Conservation (phyloP, 2,329 filamentous ascomycete species). For the Knufia fluminis region DNA sequence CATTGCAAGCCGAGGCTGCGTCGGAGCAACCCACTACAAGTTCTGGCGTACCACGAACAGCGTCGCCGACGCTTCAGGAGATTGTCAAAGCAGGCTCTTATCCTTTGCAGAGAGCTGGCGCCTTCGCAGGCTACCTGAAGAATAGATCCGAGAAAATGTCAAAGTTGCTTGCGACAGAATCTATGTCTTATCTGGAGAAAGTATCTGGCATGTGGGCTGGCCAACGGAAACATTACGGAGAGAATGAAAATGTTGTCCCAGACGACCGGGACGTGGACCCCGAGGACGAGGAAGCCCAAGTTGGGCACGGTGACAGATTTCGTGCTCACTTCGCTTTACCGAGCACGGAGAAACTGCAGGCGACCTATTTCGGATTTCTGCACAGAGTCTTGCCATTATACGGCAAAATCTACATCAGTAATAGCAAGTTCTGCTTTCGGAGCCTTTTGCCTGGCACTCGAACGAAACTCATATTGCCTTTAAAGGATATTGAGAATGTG, state of each 20-base stretch:
- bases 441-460: conserved; percentile 80
- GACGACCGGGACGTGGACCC: conserved; percentile 53
- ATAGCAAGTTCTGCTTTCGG: conserved; percentile 81
- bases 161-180: conserved; percentile 72
- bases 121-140: conserved; percentile 73
- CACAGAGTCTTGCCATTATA: conserved; percentile 83
- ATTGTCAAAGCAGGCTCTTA: conserved; percentile 57
- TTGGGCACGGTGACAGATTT: conserved; percentile 58
- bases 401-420: conserved; percentile 91
- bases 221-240: conserved; percentile 78
- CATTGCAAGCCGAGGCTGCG: conserved; percentile 6
- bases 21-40: not conserved
- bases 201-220: conserved; percentile 97
- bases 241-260: conserved; percentile 55
- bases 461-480: conserved; percentile 83
- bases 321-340: conserved; percentile 85
- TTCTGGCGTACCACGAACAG: conserved; percentile 5
- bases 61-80: conserved; percentile 48
- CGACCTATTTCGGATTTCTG: conserved; percentile 88
- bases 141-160: conserved; percentile 73
- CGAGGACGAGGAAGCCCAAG: conserved; percentile 47
- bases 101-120: conserved; percentile 72
- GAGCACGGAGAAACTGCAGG: conserved; percentile 68
- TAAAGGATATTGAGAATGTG: conserved; percentile 86
- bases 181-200: conserved; percentile 93